Percentiles rank a stretch among this genome's conserved stretches.
Conservation (phyloP, 2,329 filamentous ascomycete genomes). For the Penicillium brevicompactum region DNA sequence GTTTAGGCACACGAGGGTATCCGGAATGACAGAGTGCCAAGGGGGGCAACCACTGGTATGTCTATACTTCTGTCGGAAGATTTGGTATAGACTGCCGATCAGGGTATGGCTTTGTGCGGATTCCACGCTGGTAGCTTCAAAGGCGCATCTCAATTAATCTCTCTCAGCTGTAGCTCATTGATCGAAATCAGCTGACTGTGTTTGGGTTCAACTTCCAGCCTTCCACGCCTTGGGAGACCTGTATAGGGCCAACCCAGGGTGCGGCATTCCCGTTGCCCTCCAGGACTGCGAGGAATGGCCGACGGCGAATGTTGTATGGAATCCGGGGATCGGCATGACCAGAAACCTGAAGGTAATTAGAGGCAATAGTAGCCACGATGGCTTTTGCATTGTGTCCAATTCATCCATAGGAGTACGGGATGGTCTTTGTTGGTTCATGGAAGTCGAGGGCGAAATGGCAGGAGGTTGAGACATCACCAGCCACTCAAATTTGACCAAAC, state of each 20-base stretch:
- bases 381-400: neutral
- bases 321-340: constrained; percentile 17
- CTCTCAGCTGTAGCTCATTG: neutral
- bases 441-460: neutral
- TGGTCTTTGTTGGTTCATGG: neutral
- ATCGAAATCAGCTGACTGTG: neutral
- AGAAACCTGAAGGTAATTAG: neutral
- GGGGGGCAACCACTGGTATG: constrained; percentile 27
- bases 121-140: neutral
- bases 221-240: constrained; percentile 3
- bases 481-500: neutral
- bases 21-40: constrained; percentile 24
- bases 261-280: constrained; percentile 20
- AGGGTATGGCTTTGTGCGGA: neutral
- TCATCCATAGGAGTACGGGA: too few relatives aligned
- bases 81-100: neutral
- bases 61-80: constrained; percentile 3
- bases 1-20: constrained; percentile 23
- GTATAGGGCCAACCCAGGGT: constrained; percentile 13
- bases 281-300: constrained; percentile 24
- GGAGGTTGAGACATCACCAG: neutral
- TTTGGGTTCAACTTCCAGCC: neutral
- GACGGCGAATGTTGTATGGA: constrained; percentile 25
- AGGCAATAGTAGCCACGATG: neutral
- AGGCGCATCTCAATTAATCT: neutral